Evolutionary conservation across 1,139 yeast genomes (phyloP), one percentile per base, ranked within the genome.

Genomic region (Kodamaea ohmeri): DNA sequence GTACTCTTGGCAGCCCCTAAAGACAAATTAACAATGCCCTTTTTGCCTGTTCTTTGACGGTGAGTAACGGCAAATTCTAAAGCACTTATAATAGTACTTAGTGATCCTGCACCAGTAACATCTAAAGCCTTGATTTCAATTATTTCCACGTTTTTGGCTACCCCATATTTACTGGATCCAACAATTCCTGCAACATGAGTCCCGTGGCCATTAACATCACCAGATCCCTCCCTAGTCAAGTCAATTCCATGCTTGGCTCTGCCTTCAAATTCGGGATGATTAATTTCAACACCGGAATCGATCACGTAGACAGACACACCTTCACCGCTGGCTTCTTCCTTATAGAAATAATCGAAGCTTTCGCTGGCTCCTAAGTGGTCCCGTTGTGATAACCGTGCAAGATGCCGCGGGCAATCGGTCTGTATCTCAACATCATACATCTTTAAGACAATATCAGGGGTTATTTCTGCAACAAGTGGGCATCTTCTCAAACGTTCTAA

Each of bases 171-270:
- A 26, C 56, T 60, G 0, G 96, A 85, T 0, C 94, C 96, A 29
- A 87, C 73, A n/a, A 88, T 60, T 0, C 97, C 96, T 0, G 96
- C 95, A 2, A 88, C 95, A 59, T 89, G 96, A 0, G 96, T 87
- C 1, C 86, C 85, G 53, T 85, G 94, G 0, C 94, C 92, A 51
- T 80, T 80, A 6, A 52, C 48, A 52, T 83, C 92, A 0, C 84
- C 83, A 0, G 63, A 50, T 0, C 81, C 86, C 55, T 78, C 84
- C 1, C 65, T 68, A 0, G 86, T 78, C 42, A 79, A 73, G 51
- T 82, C 87, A n/a, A 55, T 66, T 0, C 88, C 90, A 36, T 56
- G 48, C 2, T 45, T 44, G 0, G 81, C 88, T 40, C 94, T 65
- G 0, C 80, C 82, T 44, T 75, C 80, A 52, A 85, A 82, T 31